Base-by-base conservation (phyloP, 1,284 basidiomycete genomes). In the Neotropicomus parvogracilis region DNA sequence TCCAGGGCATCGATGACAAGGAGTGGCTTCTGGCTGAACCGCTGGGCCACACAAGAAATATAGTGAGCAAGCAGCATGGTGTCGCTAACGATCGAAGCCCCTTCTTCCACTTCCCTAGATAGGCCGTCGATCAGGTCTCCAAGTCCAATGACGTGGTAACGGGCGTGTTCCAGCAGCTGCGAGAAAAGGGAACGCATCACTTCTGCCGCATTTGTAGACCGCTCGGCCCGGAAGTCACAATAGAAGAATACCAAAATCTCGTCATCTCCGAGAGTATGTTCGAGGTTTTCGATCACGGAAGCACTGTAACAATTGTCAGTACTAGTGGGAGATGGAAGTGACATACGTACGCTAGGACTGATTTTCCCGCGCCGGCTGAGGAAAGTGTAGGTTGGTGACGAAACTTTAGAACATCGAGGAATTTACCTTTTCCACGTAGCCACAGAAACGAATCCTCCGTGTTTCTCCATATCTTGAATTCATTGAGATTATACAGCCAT, bases 331-430 rank as follows among this genome's bases (percentile, higher is more conserved):
- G 6, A 7, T 3, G 19, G 3, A 4, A 6, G n/a, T 1, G 14
- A 4, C 7, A 14, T 3, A 46, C 58, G 8, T 19, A 62, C 59
- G 55, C 46, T 13, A 62, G 10, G 3, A 62, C 58, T 6, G 57
- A 58, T 13, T 59, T 59, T 14, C 57, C 59, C 0, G 45, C 48
- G 1, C 48, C 57, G 2, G 49, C 46, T 54, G 26, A 3, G 16
- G 7, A 24, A 6, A 19, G 0, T 29, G 13, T 2, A 7, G 2
- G 0, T 54, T 2, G 42, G 9, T 2, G 14, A 48, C 2, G 3
- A 6, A 36, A 38, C 6, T 0, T 2, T 6, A 14, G 19, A 1
- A 0, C 1, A 3, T 17, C 8, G 0, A 29, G 12, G 9, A 20
- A 12, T 5, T 7, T 35, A 55, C 49, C 14, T 42, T 59, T 59